Conservation (phyloP, 768 basidiomycete species). For the Podaxis rugospora region DNA sequence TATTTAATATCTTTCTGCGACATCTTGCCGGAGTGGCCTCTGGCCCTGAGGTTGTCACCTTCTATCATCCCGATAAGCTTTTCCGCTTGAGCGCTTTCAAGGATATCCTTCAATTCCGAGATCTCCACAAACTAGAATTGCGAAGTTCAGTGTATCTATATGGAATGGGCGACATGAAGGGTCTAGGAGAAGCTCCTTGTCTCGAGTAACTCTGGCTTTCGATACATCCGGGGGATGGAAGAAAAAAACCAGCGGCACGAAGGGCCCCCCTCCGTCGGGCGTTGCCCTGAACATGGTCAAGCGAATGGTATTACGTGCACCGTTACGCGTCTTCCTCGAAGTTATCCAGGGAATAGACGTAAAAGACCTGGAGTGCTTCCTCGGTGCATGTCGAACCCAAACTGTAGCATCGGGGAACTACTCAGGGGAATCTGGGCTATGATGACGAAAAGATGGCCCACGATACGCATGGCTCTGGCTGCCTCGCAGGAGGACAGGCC, state of each 20-base stretch:
- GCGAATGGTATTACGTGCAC: not conserved
- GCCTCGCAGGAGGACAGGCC: not conserved
- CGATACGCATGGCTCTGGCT: not conserved
- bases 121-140: not conserved
- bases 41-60: not conserved
- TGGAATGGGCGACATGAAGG: not conserved
- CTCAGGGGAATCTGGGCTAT: not conserved
- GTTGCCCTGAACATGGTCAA: not conserved
- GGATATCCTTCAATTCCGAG: not conserved
- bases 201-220: not conserved
- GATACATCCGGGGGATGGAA: not conserved
- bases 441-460: not conserved
- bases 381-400: not conserved
- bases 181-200: not conserved
- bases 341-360: not conserved
- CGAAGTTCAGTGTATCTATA: not conserved
- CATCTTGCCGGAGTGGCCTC: not conserved
- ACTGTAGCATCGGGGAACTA: not conserved
- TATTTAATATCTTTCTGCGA: not conserved
- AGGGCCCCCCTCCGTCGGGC: not conserved
- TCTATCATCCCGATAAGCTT: not conserved
- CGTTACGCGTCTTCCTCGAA: not conserved
- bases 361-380: not conserved
- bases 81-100: not conserved
- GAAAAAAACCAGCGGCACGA: not conserved